Evolutionary conservation across 176 grass and related monocot species (phyloP), one percentile per base, ranked within the genome.

Genomic region (Oropetium thomaeum): DNA sequence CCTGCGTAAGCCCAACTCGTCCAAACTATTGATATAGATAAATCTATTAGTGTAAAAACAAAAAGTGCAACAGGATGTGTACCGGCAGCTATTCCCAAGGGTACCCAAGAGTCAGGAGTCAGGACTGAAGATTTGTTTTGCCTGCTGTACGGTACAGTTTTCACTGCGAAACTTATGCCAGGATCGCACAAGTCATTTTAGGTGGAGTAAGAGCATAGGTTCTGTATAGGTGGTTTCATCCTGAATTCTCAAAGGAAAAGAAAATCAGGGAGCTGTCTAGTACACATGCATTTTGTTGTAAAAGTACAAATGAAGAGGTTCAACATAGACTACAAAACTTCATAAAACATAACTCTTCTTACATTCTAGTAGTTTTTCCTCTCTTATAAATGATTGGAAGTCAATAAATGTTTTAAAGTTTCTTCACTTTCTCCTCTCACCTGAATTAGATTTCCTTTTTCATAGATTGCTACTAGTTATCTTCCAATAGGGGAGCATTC

Each of bases 11-110:
- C 45, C 39, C 31, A 85, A 39, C 31, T 73, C 49, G 22, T 19
- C 41, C 58, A 17, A 79, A 79, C 76, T 79, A 49, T 40, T 59
- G 68, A 73, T 57, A 40, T 15, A 23, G 75, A 79, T 67, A 74
- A 79, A 73, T 49, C 61, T 7, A 45, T 35, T 20, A 49, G 30
- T 79, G 3, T 31, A 60, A 30, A 74, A 32, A 47, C 14, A 44
- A 80, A 48, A 53, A 37, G 30, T 41, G 69, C 40, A 73, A 67
- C 30, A 74, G 31, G 51, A 68, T 76, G 5, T 31, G 8, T 67
- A 73, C 45, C 78, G 75, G 68, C 39, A 59, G 70, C 59, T 71
- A 53, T n/a, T 65, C n/a, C n/a, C 42, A 45, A 45, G 39, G 28
- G 41, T 28, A 33, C 14, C 20, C 80, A 67, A 28, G 6, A 26